These are phyloP conservation scores for Talaromyces rugulosus DNA, from an alignment of 2,329 filamentous ascomycete genomes.

Conservation along the genomic window DNA sequence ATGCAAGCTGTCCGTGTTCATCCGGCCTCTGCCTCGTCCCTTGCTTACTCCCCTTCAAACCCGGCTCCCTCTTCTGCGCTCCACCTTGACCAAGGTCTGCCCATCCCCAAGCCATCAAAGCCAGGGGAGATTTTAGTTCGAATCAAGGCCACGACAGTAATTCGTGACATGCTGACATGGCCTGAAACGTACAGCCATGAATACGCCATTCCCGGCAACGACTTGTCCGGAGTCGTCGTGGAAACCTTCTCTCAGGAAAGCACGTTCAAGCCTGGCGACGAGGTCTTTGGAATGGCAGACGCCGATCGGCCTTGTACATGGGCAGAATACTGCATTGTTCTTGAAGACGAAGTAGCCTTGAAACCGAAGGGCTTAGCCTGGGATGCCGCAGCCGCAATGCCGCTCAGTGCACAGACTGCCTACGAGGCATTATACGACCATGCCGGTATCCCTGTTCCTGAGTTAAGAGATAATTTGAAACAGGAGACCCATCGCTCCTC, in stretches of 20 bases:
- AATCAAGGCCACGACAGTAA: constrained; percentile 2
- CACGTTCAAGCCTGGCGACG: neutral
- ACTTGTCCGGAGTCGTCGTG: constrained; percentile 13
- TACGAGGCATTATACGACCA: constrained; percentile 22
- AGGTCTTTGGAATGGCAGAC: neutral
- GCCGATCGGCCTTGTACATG: constrained; percentile 13
- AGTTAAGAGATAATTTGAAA: neutral
- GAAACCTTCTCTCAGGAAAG: constrained; percentile 9
- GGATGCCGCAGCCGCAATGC: neutral
- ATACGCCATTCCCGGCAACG: neutral
- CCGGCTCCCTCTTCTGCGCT: constrained; percentile 18
- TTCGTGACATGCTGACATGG: constrained; percentile 3
- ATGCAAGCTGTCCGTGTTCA: constrained; percentile 23
- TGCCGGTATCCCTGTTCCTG: constrained; percentile 15
- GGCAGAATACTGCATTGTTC: neutral
- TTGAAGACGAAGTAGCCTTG: neutral
- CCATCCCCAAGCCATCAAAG: constrained; percentile 14
- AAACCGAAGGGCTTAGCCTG: neutral
- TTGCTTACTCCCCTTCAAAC: constrained; percentile 22
- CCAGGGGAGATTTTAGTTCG: constrained; percentile 11
- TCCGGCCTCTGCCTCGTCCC: constrained; percentile 12
- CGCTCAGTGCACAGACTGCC: constrained; percentile 1
- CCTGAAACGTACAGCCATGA: neutral
- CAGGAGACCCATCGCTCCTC: neutral
- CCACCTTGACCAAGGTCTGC: neutral